Percentiles rank a stretch among this genome's conserved stretches.
phyloP scores from a whole-genome alignment of 1,139 yeast genomes.

The Scheffersomyces insectosa region DNA sequence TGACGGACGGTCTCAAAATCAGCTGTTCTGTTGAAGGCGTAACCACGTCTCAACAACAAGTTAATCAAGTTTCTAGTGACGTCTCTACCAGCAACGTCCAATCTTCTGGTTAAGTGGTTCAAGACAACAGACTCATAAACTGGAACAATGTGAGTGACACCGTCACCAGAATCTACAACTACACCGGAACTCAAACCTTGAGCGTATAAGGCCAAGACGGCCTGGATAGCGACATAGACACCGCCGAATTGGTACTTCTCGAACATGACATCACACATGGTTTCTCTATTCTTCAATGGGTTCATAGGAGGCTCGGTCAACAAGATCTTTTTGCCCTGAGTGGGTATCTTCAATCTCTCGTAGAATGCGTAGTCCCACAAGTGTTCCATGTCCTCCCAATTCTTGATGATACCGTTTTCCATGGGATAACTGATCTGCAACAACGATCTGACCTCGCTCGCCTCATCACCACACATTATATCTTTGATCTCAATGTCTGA shows the following conservation, averaged over 20 bases:
- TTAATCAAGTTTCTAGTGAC: slow-evolving; percentile 93
- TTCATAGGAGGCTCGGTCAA: slow-evolving; percentile 98
- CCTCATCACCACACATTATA: slow-evolving; percentile 98
- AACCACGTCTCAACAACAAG: slow-evolving; percentile 89
- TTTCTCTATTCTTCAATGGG: slow-evolving; percentile 88
- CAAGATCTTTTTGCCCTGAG: slow-evolving; percentile 76
- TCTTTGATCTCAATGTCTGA: slow-evolving; percentile 76
- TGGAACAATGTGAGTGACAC: slow-evolving; percentile 94
- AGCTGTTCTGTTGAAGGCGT: slow-evolving; percentile 97
- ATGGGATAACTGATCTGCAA: slow-evolving; percentile 93
- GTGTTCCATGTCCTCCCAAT: slow-evolving; percentile 99
- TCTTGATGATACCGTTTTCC: slow-evolving; percentile 97
- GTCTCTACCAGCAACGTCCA: slow-evolving; percentile 98
- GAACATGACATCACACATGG: slow-evolving; percentile 96
- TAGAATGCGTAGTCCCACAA: slow-evolving; percentile 97
- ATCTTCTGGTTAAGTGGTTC: slow-evolving; percentile 86
- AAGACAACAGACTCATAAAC: slow-evolving; percentile 95
- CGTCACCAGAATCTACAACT: slow-evolving; percentile 93
- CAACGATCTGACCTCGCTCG: slow-evolving; percentile 85
- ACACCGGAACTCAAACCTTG: slow-evolving; percentile 97
- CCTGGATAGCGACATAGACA: slow-evolving; percentile 97
- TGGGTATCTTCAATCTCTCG: slow-evolving; percentile 79
- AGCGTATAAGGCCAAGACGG: slow-evolving; percentile 94
- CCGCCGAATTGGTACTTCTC: slow-evolving; percentile 95
- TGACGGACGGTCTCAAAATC: slow-evolving; percentile 98